phyloP scores from a whole-genome alignment of 176 grass and related monocot species.

The Eremochloa ophiuroides region DNA sequence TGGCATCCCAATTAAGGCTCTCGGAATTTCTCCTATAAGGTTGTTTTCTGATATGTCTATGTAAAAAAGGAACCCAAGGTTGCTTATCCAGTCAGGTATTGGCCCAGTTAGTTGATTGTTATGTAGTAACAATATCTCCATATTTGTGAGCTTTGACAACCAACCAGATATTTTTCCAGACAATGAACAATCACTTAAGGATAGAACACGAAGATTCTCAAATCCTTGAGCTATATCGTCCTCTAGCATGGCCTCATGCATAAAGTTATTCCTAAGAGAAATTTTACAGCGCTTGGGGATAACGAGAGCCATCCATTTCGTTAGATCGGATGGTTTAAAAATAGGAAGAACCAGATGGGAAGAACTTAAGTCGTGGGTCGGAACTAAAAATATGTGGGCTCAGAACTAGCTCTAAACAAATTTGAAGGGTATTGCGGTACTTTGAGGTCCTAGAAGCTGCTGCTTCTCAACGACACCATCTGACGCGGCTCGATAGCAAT shows the following conservation, averaged over 20 bases:
- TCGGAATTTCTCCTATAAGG: constrained; percentile 26
- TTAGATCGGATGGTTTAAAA: no score
- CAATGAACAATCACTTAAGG: not conserved
- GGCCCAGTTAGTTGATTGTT: constrained; percentile 27
- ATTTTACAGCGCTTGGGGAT: no score
- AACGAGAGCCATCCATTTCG: no score
- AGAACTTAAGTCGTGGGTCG: no score
- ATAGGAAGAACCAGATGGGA: no score
- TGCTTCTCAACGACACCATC: no score
- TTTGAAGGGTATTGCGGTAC: no score
- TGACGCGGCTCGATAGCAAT: no score
- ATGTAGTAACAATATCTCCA: not conserved
- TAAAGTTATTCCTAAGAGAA: not conserved
- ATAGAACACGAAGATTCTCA: constrained; percentile 16
- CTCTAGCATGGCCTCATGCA: constrained; percentile 2
- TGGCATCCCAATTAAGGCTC: constrained; percentile 9
- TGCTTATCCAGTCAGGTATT: constrained; percentile 38
- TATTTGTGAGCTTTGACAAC: constrained; percentile 29
- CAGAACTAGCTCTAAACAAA: no score
- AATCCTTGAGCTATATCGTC: not conserved
- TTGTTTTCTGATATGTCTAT: constrained; percentile 32
- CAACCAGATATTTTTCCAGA: constrained; percentile 11
- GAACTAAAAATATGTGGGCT: no score
- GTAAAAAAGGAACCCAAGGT: not conserved
- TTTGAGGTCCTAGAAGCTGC: no score